Evolutionary conservation across 148 eudicot genomes (phyloP).

Genomic region (Chenopodium formosanum): DNA sequence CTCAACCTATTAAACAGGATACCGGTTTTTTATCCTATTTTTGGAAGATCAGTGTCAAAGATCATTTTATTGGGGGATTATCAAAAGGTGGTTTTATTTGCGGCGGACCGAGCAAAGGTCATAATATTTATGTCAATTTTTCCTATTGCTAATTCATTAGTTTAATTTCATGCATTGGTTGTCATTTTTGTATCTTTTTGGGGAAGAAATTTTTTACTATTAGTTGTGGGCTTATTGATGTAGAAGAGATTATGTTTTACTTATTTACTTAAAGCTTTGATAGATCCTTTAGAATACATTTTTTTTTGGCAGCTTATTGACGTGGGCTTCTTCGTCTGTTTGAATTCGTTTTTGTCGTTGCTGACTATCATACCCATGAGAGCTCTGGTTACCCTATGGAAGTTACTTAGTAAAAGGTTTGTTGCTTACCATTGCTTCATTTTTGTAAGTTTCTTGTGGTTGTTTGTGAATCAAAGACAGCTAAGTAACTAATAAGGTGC

Average conservation of each 20-base stretch:
- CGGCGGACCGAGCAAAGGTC: too few species aligned
- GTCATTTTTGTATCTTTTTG: not conserved
- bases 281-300: not conserved
- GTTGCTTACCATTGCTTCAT: slow-evolving; percentile 26
- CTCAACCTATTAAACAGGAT: too few species aligned
- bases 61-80: too few species aligned
- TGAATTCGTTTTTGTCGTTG: slow-evolving; percentile 87
- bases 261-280: not conserved
- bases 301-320: slow-evolving; percentile 77
- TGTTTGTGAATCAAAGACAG: not conserved
- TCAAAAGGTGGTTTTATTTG: too few species aligned
- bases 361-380: slow-evolving; percentile 91
- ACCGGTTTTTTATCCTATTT: too few species aligned
- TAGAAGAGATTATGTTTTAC: not conserved
- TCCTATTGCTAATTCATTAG: not conserved
- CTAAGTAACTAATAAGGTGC: not conserved
- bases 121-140: too few species aligned
- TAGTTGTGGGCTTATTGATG: not conserved
- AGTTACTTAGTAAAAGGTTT: slow-evolving; percentile 59
- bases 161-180: slow-evolving; percentile 12
- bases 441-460: not conserved
- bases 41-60: too few species aligned
- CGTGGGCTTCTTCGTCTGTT: slow-evolving; percentile 86
- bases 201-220: not conserved
- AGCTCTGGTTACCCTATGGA: slow-evolving; percentile 49